A percentile compares a stretch with the other conserved stretches of the same genome.
These are phyloP conservation scores for Coniosporium tulheliwenetii DNA, from an alignment of 2,329 filamentous ascomycete species.

Conservation along the genomic window DNA sequence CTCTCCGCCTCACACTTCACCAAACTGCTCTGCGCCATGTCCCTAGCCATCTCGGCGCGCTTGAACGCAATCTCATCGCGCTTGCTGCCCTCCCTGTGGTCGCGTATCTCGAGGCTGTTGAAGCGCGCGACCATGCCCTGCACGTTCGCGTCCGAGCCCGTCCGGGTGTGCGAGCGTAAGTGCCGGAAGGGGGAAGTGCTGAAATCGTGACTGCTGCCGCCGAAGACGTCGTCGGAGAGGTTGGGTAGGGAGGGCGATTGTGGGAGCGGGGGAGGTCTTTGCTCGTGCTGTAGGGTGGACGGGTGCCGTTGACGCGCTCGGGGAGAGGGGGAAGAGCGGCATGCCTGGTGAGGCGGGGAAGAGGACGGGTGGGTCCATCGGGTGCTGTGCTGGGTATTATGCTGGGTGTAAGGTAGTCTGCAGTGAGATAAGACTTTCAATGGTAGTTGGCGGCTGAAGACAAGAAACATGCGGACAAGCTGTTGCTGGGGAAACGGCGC, in stretches of 20 bases:
- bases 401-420: too few species aligned
- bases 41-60: constrained; percentile 17
- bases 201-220: constrained; percentile 43
- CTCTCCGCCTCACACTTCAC: constrained; percentile 35
- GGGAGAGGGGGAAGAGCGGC: constrained; percentile 47
- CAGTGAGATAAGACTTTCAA: too few species aligned
- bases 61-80: not conserved
- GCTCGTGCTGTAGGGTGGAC: constrained; percentile 21
- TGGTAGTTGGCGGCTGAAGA: too few species aligned
- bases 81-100: constrained; percentile 19
- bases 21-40: too few species aligned
- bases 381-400: too few species aligned
- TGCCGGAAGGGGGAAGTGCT: constrained; percentile 29
- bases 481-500: too few species aligned
- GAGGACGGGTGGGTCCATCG: constrained; percentile 1
- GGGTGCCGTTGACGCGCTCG: constrained; percentile 41
- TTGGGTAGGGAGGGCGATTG: constrained; percentile 16
- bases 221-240: constrained; percentile 9
- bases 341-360: constrained; percentile 39
- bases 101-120: constrained; percentile 46
- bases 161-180: constrained; percentile 4
- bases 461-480: too few species aligned
- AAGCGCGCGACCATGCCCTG: constrained; percentile 49
- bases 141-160: constrained; percentile 13
- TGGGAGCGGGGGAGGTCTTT: constrained; percentile 12